phyloP scores from a whole-genome alignment of 2,329 filamentous ascomycete genomes.

The Grosmannia penicillata region DNA sequence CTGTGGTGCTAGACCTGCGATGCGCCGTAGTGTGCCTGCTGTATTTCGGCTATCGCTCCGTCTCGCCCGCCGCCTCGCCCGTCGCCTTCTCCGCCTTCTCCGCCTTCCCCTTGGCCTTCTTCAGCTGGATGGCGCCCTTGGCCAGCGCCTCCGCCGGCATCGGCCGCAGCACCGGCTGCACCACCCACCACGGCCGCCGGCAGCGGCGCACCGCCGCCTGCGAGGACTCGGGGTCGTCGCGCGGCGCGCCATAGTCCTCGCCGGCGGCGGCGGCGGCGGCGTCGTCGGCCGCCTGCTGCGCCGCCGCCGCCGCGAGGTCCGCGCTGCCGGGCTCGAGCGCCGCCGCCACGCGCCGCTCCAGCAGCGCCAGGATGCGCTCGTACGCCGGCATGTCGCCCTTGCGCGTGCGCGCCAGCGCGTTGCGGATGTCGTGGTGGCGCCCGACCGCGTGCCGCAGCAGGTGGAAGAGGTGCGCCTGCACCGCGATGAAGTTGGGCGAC shows the following conservation, averaged over 20 bases:
- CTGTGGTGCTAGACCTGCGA: too few species aligned
- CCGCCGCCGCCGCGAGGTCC: too few species aligned
- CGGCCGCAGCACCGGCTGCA: slow-evolving; percentile 74
- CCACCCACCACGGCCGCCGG: slow-evolving; percentile 77
- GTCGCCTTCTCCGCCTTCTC: neutral
- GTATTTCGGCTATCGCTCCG: neutral
- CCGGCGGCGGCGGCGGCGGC: slow-evolving; percentile 13
- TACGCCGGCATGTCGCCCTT: slow-evolving; percentile 61
- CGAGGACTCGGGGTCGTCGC: slow-evolving; percentile 38
- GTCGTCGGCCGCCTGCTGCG: slow-evolving; percentile 7
- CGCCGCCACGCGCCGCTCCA: slow-evolving; percentile 59
- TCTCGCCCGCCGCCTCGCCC: neutral
- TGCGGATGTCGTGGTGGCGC: slow-evolving; percentile 68
- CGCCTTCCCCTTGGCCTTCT: slow-evolving; percentile 43
- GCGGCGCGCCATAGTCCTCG: slow-evolving; percentile 15
- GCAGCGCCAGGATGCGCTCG: slow-evolving; percentile 59
- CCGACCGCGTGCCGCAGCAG: slow-evolving; percentile 71
- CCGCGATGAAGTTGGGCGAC: slow-evolving; percentile 54
- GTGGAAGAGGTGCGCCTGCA: slow-evolving; percentile 90
- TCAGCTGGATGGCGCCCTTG: slow-evolving; percentile 61
- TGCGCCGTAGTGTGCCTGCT: neutral
- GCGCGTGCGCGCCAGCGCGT: slow-evolving; percentile 57
- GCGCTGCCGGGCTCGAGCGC: slow-evolving; percentile 59
- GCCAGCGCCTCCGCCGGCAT: slow-evolving; percentile 76
- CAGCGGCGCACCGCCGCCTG: slow-evolving; percentile 56